Percentiles rank a stretch among this genome's conserved stretches.
Conservation (phyloP, 805 yeast genomes). For the Cyberlindnera meyerae region DNA sequence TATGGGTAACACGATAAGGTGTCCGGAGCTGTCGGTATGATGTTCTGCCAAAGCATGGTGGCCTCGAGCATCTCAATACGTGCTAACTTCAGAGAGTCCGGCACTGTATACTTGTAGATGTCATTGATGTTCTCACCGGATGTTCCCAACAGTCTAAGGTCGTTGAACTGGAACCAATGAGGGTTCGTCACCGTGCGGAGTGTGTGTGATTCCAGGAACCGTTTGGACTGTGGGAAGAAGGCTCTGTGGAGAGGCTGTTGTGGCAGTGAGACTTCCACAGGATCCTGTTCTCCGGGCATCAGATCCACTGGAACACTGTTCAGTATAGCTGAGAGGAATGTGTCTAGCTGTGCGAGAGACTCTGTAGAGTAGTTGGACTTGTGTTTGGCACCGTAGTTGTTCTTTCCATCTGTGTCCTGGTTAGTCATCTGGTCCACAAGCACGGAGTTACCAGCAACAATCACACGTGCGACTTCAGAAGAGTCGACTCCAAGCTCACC, state of each 20-base stretch:
- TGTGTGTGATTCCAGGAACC: constrained; percentile 32
- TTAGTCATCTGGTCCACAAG: constrained; percentile 16
- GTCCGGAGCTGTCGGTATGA: constrained; percentile 94
- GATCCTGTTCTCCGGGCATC: constrained; percentile 84
- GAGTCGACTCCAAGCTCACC: constrained; percentile 57
- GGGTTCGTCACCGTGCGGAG: constrained; percentile 65
- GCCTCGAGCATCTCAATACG: constrained; percentile 57
- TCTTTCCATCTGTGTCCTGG: constrained; percentile 23
- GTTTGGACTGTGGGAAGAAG: constrained; percentile 47
- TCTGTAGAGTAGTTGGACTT: constrained; percentile 46
- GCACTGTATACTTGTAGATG: constrained; percentile 58
- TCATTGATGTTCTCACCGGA: constrained; percentile 85
- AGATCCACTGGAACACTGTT: constrained; percentile 63
- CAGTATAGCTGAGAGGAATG: constrained; percentile 50
- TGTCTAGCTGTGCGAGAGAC: constrained; percentile 53
- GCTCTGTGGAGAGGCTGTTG: constrained; percentile 87
- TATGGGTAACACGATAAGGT: constrained; percentile 89
- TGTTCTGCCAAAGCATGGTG: constrained; percentile 76
- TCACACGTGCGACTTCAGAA: constrained; percentile 40
- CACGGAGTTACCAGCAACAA: constrained; percentile 73
- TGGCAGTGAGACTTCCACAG: constrained; percentile 79
- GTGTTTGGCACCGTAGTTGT: constrained; percentile 45
- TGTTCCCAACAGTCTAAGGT: constrained; percentile 58
- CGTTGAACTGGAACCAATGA: constrained; percentile 56
- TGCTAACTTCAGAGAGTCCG: constrained; percentile 30